Conservation (phyloP, 2,329 filamentous ascomycete species). For the Monosporascus sp. region DNA sequence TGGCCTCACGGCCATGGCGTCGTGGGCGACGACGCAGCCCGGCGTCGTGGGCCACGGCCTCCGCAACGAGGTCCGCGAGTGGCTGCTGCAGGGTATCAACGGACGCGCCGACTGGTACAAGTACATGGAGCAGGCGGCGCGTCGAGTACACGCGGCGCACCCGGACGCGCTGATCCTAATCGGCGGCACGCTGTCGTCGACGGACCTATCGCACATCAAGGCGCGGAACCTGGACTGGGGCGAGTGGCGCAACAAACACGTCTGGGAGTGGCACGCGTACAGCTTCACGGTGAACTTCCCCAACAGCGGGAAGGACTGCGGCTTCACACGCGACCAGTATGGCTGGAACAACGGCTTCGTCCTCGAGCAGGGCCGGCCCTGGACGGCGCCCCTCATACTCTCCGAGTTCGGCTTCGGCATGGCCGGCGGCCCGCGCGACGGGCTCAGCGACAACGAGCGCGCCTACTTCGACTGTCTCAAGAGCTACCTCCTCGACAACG, state of each 20-base stretch:
- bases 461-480: conserved; percentile 47
- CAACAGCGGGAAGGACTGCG: conserved; percentile 37
- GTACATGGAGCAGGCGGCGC: conserved; percentile 41
- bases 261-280: conserved; percentile 58
- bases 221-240: conserved; percentile 36
- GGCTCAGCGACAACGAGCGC: conserved; percentile 38
- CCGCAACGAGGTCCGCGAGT: conserved; percentile 52
- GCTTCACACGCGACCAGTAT: conserved; percentile 35
- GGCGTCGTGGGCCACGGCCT: conserved; percentile 52
- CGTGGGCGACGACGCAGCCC: conserved; percentile 40
- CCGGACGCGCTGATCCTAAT: conserved; percentile 48
- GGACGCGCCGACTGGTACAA: conserved; percentile 45
- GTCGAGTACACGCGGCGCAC: conserved; percentile 45
- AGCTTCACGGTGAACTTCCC: conserved; percentile 46
- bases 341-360: conserved; percentile 48
- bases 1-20: conserved; percentile 46
- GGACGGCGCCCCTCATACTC: conserved; percentile 51
- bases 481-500: conserved; percentile 48
- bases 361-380: conserved; percentile 38
- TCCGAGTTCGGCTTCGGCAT: conserved; percentile 55
- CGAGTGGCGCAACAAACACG: conserved; percentile 45
- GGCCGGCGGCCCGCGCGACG: conserved; percentile 34
- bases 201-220: conserved; percentile 44
- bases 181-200: conserved; percentile 48
- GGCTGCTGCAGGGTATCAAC: conserved; percentile 41